Evolutionary conservation across 768 basidiomycete genomes (phyloP).

Genomic region (Saitozyma sp.): DNA sequence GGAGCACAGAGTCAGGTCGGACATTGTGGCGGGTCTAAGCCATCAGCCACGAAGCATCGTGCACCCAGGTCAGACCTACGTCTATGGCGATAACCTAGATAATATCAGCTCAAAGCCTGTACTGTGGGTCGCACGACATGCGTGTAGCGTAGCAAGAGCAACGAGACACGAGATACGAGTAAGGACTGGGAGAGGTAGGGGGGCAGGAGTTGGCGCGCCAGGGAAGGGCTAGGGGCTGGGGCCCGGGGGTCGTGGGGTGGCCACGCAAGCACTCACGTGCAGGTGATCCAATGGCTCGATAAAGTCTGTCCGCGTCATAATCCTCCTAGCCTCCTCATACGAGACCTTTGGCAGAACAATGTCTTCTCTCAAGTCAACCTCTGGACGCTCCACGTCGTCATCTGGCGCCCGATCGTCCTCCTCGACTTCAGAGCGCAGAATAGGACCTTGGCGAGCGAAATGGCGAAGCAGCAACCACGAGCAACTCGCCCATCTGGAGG

Average conservation of each 20-base stretch:
- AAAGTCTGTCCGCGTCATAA: constrained; percentile 83
- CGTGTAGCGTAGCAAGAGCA: no score
- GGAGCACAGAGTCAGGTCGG: constrained; percentile 74
- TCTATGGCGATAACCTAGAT: constrained; percentile 78
- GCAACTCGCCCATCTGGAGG: constrained; percentile 53
- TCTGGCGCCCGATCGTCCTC: no score
- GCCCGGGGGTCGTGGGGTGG: neutral
- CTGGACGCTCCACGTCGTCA: no score
- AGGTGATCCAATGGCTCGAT: constrained; percentile 59
- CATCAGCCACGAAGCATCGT: neutral
- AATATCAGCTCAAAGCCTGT: constrained; percentile 61
- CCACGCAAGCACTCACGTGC: constrained; percentile 53
- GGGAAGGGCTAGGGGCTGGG: no score
- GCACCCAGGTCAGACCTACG: constrained; percentile 52
- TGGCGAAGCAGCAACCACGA: constrained; percentile 75
- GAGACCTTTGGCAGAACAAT: constrained; percentile 18
- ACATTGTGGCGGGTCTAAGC: constrained; percentile 60
- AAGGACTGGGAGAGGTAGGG: no score
- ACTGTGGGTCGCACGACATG: neutral
- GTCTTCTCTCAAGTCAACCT: neutral
- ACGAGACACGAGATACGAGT: no score
- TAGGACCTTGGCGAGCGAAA: constrained; percentile 59
- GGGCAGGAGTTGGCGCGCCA: no score
- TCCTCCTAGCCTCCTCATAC: constrained; percentile 70
- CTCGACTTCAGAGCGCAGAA: neutral